Base-by-base conservation (phyloP, 306 rosid genomes). In the Cicer chorassanicum region DNA sequence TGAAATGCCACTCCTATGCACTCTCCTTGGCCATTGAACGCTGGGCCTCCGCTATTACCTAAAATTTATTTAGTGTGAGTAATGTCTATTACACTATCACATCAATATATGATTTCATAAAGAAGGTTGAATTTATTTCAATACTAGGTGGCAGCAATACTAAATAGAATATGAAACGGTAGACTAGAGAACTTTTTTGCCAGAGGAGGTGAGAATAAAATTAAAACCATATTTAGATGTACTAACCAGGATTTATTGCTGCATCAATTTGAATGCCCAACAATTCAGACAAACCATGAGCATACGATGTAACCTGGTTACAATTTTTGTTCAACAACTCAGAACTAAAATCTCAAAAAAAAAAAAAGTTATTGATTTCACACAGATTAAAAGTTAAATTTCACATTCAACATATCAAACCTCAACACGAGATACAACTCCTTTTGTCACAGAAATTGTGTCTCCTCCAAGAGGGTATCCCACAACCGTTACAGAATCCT, bases 31-130 rank as follows among this genome's bases (percentile, higher is more conserved):
- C 83, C 97, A 80, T 90, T 94, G 87, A 94, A 94, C 36, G 97
- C 96, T n/a, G 99, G 99, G 34, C 99, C 99, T 78, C 99, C 99
- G n/a, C 97, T 94, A 85, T 94, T 94, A 86, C 99, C 99, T 92
- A 82, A 79, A 87, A 83, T 88, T 76, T 81, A 86, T 81, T 76
- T 76, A 78, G 70, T 77, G 62, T 61, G 71, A 82, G 80, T 82
- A 77, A 83, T 67, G 70, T 75, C 75, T 57, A 81, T 43, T 11
- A 65, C 41, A 69, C 49, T 15, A 70, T 84, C 76, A 84, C 73
- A 82, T 55, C 68, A 61, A 77, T 41, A 72, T 53, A 68, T 46
- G 44, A 50, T 18, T 50, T 13, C 56, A 8, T 15, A 19, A 72
- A 42, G 78, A 49, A 65, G 38, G 70, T 45, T 48, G 15, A 40